Evolutionary conservation across 441 rosid genomes (phyloP).

Genomic region (Bocquillonia castaneifolia): DNA sequence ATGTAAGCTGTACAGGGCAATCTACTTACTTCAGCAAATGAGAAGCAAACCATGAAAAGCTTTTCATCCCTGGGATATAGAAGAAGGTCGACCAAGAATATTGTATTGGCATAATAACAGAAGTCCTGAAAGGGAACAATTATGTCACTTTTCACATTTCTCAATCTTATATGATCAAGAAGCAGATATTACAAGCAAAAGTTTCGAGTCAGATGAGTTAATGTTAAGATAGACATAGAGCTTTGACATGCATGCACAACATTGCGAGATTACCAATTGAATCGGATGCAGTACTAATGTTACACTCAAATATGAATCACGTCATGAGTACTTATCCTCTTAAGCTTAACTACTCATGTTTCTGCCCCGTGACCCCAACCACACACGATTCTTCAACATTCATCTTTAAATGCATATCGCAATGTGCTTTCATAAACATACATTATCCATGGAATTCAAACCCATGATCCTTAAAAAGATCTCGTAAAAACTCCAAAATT

Average conservation of each 20-base stretch:
- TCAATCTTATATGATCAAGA: neutral
- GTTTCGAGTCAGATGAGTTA: neutral
- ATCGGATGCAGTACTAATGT: neutral
- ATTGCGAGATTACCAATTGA: neutral
- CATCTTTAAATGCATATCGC: neutral
- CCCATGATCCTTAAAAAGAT: neutral
- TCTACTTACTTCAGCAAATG: constrained; percentile 83
- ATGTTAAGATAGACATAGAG: neutral
- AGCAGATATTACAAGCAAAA: neutral
- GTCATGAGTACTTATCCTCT: neutral
- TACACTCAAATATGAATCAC: neutral
- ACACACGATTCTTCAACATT: too few relatives aligned
- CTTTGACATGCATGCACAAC: constrained; percentile 8
- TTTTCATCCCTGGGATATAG: constrained; percentile 75
- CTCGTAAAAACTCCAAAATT: neutral
- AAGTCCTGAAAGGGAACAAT: constrained; percentile 54
- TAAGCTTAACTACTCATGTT: neutral
- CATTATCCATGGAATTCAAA: neutral
- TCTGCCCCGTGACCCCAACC: too few relatives aligned
- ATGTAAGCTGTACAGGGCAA: constrained; percentile 1
- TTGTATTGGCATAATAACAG: constrained; percentile 95
- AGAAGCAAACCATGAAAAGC: constrained; percentile 95
- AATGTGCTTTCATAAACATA: neutral
- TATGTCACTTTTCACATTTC: constrained; percentile 12
- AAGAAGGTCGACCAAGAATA: constrained; percentile 83